Evolutionary conservation across 2,329 filamentous ascomycete genomes (phyloP).

Genomic region (Botrytis elliptica): DNA sequence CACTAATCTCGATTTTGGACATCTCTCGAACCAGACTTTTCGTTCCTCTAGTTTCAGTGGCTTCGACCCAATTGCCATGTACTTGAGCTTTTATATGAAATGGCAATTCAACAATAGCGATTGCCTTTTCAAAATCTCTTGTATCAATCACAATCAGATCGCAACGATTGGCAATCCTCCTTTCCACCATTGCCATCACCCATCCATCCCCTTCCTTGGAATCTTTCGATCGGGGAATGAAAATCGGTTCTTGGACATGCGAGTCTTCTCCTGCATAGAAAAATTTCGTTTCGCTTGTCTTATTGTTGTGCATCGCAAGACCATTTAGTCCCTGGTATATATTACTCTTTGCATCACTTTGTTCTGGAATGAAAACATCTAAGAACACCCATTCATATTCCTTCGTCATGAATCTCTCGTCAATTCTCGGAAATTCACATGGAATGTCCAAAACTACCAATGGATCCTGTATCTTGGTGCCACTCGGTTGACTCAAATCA

Average conservation of each 20-base stretch:
- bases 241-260: conserved; percentile 54
- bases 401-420: conserved; percentile 45
- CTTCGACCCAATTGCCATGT: conserved; percentile 38
- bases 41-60: background rate
- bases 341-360: conserved; percentile 39
- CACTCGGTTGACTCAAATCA: conserved; percentile 38
- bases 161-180: conserved; percentile 41
- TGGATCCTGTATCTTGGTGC: conserved; percentile 36
- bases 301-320: conserved; percentile 22
- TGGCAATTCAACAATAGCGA: conserved; percentile 38
- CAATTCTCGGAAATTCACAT: conserved; percentile 47
- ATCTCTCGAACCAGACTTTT: conserved; percentile 8
- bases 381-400: conserved; percentile 43
- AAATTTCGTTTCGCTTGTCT: conserved; percentile 32
- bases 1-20: background rate
- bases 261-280: conserved; percentile 42
- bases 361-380: conserved; percentile 41
- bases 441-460: conserved; percentile 41
- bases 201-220: conserved; percentile 37
- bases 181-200: conserved; percentile 35
- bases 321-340: conserved; percentile 30
- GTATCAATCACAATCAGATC: conserved; percentile 41
- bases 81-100: conserved; percentile 30
- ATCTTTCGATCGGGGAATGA: conserved; percentile 46
- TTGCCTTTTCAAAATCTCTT: conserved; percentile 37